A percentile compares a stretch with the other conserved stretches of the same genome.
Evolutionary conservation across 1,284 basidiomycete species (phyloP).

Genomic region (Puccinia coronata): DNA sequence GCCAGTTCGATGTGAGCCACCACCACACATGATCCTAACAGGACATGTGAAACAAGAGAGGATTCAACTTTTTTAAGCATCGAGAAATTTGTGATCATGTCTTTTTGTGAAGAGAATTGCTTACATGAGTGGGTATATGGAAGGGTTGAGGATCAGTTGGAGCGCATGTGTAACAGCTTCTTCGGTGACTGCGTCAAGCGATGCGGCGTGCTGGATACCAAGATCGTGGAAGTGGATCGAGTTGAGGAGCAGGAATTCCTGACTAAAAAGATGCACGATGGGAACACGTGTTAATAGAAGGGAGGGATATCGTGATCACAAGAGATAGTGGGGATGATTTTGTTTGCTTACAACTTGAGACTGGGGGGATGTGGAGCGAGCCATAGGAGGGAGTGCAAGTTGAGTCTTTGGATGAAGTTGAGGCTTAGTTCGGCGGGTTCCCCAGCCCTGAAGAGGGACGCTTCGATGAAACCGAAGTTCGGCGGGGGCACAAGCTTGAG

Average conservation of each 20-base stretch:
- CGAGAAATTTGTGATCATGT: neutral
- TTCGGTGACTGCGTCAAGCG: conserved; percentile 34
- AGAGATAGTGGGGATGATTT: neutral
- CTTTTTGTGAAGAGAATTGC: neutral
- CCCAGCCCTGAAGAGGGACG: conserved; percentile 12
- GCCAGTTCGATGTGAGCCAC: conserved; percentile 62
- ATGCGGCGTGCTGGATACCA: conserved; percentile 34
- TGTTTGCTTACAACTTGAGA: conserved; percentile 1
- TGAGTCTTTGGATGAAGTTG: conserved; percentile 14
- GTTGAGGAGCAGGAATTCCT: neutral
- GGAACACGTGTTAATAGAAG: neutral
- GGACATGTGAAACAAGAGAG: neutral
- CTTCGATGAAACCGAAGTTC: conserved; percentile 41
- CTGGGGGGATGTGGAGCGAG: conserved; percentile 28
- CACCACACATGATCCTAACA: conserved; percentile 45
- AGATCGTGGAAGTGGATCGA: conserved; percentile 25
- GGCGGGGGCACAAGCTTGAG: conserved; percentile 35
- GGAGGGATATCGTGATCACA: too few relatives aligned
- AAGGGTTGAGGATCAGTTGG: conserved; percentile 23
- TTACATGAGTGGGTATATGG: conserved; percentile 40
- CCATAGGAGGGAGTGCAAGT: conserved; percentile 27
- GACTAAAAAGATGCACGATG: neutral
- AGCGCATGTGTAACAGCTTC: conserved; percentile 35
- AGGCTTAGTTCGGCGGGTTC: conserved; percentile 33
- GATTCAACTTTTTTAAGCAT: neutral